These are phyloP conservation scores for Yamadazyma philogaea DNA, from an alignment of 805 yeast genomes.

Conservation along the genomic window DNA sequence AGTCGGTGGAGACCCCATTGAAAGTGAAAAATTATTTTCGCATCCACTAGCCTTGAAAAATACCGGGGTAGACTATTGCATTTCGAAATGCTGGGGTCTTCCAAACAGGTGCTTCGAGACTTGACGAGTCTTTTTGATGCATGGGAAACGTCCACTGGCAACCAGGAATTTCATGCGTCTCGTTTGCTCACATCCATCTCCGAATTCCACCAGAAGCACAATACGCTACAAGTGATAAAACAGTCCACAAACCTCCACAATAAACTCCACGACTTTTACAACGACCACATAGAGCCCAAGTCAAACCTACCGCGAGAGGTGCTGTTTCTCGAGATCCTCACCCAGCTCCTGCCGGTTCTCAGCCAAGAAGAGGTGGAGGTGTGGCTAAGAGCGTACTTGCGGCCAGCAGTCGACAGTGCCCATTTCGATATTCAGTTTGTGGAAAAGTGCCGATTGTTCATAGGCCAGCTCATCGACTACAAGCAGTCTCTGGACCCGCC, in stretches of 20 bases:
- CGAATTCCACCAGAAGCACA: conserved; percentile 28
- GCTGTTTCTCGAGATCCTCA: conserved; percentile 38
- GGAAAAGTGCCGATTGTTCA: conserved; percentile 26
- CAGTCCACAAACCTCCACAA: conserved; percentile 31
- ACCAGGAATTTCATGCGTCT: conserved; percentile 7
- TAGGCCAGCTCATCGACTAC: conserved; percentile 18
- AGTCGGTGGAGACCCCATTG: background rate
- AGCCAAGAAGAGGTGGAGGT: conserved; percentile 32
- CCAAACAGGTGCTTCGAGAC: conserved; percentile 25
- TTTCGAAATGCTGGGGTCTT: conserved; percentile 19
- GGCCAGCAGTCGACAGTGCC: conserved; percentile 57
- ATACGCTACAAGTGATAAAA: conserved; percentile 27
- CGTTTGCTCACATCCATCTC: conserved; percentile 17
- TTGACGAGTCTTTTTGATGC: conserved; percentile 23
- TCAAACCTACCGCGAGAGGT: conserved; percentile 31
- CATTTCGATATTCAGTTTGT: conserved; percentile 45
- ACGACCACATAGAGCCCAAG: conserved; percentile 25
- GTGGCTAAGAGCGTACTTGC: conserved; percentile 51
- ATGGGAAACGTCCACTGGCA: conserved; percentile 15
- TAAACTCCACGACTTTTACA: conserved; percentile 35
- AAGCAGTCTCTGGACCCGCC: conserved; percentile 20
- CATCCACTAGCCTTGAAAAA: no score
- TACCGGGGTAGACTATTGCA: no score
- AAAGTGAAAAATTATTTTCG: conserved; percentile 11
- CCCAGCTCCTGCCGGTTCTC: conserved; percentile 27